Evolutionary conservation across 345 rosid species (phyloP).

Genomic region (Corchorus olitorius): DNA sequence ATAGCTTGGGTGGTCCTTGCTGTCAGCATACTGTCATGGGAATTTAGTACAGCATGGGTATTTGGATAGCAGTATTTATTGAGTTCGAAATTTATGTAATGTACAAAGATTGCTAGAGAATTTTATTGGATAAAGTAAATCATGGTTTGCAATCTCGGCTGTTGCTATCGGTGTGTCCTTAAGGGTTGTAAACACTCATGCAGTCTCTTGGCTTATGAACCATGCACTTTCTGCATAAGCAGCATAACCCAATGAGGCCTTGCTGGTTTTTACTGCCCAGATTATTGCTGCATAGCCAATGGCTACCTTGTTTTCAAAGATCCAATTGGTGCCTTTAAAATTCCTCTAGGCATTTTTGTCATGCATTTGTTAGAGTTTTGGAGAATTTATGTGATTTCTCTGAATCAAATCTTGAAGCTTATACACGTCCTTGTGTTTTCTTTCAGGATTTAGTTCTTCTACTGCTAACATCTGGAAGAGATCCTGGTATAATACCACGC

Average conservation of each 20-base stretch:
- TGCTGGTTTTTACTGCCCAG: not conserved
- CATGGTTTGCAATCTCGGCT: not conserved
- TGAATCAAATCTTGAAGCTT: constrained; percentile 7
- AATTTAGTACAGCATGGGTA: not conserved
- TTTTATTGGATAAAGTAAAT: not conserved
- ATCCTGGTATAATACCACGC: constrained; percentile 97
- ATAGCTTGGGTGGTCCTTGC: not conserved
- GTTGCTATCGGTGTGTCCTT: not conserved
- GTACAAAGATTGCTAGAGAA: not conserved
- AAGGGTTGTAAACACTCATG: not conserved
- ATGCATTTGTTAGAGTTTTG: not conserved
- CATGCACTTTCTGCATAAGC: not conserved
- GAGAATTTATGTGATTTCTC: not conserved
- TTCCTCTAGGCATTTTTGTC: constrained; percentile 2
- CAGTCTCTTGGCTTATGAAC: constrained; percentile 5
- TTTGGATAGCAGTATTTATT: not conserved
- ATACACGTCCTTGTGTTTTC: constrained; percentile 21
- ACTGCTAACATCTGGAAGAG: constrained; percentile 92
- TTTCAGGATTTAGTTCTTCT: constrained; percentile 83
- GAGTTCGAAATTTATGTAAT: not conserved
- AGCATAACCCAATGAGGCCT: not conserved
- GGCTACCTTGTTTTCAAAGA: not conserved
- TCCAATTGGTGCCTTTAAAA: not conserved
- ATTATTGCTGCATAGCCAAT: not conserved
- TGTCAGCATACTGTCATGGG: not conserved